Base-by-base conservation (phyloP, 257 asterid genomes). In the Eucommia ulmoides region DNA sequence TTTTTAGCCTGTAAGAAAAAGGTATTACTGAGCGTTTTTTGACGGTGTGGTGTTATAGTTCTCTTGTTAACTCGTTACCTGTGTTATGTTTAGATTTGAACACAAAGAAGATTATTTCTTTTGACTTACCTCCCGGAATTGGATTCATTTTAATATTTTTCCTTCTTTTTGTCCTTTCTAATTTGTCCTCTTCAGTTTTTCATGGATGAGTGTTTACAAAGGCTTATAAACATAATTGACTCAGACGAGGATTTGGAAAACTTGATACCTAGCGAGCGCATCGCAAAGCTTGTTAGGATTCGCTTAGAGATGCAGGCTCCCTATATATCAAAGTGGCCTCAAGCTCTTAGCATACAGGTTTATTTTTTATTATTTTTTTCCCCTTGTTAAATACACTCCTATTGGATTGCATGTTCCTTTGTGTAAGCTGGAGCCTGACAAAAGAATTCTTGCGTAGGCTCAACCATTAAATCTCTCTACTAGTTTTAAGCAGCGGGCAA, bases 341-440 rank as follows among this genome's bases (percentile, higher is more conserved):
- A 76, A 68, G 96, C 96, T 61, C 98, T 89, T 59, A 85, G 96
- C 79, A 72, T 89, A 65, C 97, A 88, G 83, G 97, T 88, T 45
- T 26, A 21, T 16, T 42, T 23, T 26, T 49, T 49, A 50, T 26
- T 23, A 42, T 42, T 23, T 26, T 49, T 49, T 47, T 23, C n/a
- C 1, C 24, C 45, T n/a, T n/a, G n/a, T n/a, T n/a, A n/a, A n/a
- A n/a, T n/a, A n/a, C n/a, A n/a, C n/a, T n/a, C n/a, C n/a, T n/a
- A n/a, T n/a, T n/a, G n/a, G n/a, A n/a, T n/a, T n/a, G n/a, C n/a
- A n/a, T n/a, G n/a, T n/a, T n/a, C n/a, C n/a, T n/a, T n/a, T n/a
- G n/a, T n/a, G n/a, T n/a, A n/a, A n/a, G n/a, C n/a, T n/a, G n/a
- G n/a, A n/a, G n/a, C n/a, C n/a, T n/a, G n/a, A n/a, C n/a, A n/a